Conservation (phyloP, 176 grass and related monocot species). For the Coix lacrymajobi region DNA sequence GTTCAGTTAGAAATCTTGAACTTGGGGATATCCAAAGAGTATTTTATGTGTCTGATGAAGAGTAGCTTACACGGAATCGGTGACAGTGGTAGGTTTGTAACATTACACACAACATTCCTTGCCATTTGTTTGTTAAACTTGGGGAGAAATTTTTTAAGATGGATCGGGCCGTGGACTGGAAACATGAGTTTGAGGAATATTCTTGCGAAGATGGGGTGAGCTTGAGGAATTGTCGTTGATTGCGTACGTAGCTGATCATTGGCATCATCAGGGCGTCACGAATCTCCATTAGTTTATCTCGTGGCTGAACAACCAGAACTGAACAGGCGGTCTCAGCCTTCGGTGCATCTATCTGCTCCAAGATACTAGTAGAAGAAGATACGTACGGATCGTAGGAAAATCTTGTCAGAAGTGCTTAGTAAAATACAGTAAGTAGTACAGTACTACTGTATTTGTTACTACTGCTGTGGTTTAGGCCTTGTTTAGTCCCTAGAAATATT, state of each 20-base stretch:
- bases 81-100: neutral
- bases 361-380: too few relatives aligned
- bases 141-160: neutral
- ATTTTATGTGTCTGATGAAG: too few relatives aligned
- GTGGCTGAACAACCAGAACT: neutral
- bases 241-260: slow-evolving; percentile 17
- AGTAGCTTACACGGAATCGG: too few relatives aligned
- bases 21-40: too few relatives aligned
- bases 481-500: too few relatives aligned
- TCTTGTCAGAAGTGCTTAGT: too few relatives aligned
- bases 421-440: too few relatives aligned
- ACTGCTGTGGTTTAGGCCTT: too few relatives aligned
- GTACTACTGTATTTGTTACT: too few relatives aligned
- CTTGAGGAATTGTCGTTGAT: neutral
- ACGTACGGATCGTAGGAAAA: too few relatives aligned
- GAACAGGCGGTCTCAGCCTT: neutral
- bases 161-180: neutral
- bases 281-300: slow-evolving; percentile 13
- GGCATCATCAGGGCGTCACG: neutral
- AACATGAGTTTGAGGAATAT: neutral
- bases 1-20: neutral
- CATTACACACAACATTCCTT: neutral
- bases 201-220: slow-evolving; percentile 20
- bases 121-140: neutral
- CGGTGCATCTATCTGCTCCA: neutral